Evolutionary conservation across 257 asterid species (phyloP).

Genomic region (Thymus quinquecostatus): DNA sequence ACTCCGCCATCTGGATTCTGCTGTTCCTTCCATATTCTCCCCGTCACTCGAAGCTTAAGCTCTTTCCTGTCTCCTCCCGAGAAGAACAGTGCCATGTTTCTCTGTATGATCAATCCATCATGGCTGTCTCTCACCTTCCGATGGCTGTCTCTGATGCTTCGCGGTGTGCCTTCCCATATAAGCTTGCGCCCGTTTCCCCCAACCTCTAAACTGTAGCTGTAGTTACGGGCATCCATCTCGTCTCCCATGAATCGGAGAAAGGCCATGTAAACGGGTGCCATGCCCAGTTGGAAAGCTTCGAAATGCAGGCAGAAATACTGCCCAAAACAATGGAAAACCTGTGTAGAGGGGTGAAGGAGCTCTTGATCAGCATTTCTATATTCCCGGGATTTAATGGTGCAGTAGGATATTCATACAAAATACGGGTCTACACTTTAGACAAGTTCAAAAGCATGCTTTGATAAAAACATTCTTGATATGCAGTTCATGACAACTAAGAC

Average conservation of each 20-base stretch:
- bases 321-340: constrained; percentile 92
- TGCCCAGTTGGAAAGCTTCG: constrained; percentile 85
- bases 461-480: not conserved
- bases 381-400: not conserved
- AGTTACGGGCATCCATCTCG: constrained; percentile 73
- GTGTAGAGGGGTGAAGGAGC: constrained; percentile 4
- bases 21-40: constrained; percentile 86
- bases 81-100: constrained; percentile 85
- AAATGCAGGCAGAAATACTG: constrained; percentile 86
- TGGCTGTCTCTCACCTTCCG: constrained; percentile 87
- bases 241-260: constrained; percentile 94
- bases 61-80: constrained; percentile 90
- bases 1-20: constrained; percentile 74
- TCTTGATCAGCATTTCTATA: constrained; percentile 2
- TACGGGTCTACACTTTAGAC: not conserved
- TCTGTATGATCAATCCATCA: constrained; percentile 75
- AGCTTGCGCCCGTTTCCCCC: constrained; percentile 89
- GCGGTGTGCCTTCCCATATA: constrained; percentile 86
- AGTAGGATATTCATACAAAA: not conserved
- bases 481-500: not conserved
- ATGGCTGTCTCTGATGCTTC: constrained; percentile 86
- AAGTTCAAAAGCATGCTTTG: not conserved
- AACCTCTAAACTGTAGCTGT: constrained; percentile 85
- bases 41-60: constrained; percentile 83
- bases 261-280: constrained; percentile 92